phyloP scores from a whole-genome alignment of 306 rosid genomes.

The Sicyos baderoa region DNA sequence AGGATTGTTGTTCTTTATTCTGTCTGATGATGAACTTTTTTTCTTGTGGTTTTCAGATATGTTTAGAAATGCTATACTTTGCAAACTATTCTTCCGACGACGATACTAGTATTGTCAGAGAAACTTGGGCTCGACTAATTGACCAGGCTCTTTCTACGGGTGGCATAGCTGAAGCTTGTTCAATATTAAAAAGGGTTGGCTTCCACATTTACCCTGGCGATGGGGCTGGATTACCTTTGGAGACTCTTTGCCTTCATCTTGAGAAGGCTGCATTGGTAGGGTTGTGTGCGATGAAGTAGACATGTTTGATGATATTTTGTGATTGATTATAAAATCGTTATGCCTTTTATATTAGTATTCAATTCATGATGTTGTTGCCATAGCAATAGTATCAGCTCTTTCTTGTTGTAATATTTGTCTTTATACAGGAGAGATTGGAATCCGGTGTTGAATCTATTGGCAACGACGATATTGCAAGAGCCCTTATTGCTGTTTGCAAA shows the following conservation, averaged over 20 bases:
- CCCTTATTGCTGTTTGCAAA: conserved; percentile 85
- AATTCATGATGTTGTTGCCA: background rate
- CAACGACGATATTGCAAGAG: conserved; percentile 89
- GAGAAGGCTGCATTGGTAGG: conserved; percentile 92
- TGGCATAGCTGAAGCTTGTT: conserved; percentile 91
- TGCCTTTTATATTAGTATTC: background rate
- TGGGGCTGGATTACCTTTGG: conserved; percentile 74
- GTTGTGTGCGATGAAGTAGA: background rate
- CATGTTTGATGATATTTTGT: background rate
- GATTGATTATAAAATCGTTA: background rate
- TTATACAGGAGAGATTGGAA: conserved; percentile 65
- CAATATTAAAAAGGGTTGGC: conserved; percentile 87
- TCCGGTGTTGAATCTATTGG: conserved; percentile 75
- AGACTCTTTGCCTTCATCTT: conserved; percentile 80
- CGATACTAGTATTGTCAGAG: conserved; percentile 72
- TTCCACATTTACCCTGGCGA: conserved; percentile 88
- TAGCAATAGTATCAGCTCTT: background rate
- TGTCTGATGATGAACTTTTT: conserved; percentile 13
- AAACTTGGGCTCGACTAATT: conserved; percentile 86
- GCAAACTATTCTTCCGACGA: conserved; percentile 87
- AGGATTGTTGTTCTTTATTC: conserved; percentile 2
- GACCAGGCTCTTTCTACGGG: conserved; percentile 92
- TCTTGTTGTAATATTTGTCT: background rate
- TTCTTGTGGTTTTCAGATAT: conserved; percentile 45
- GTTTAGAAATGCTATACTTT: conserved; percentile 90